Evolutionary conservation across 495 filamentous ascomycete genomes (phyloP), one percentile per base, ranked within the genome.

Genomic region (Podospora bellae-mahoneyi): DNA sequence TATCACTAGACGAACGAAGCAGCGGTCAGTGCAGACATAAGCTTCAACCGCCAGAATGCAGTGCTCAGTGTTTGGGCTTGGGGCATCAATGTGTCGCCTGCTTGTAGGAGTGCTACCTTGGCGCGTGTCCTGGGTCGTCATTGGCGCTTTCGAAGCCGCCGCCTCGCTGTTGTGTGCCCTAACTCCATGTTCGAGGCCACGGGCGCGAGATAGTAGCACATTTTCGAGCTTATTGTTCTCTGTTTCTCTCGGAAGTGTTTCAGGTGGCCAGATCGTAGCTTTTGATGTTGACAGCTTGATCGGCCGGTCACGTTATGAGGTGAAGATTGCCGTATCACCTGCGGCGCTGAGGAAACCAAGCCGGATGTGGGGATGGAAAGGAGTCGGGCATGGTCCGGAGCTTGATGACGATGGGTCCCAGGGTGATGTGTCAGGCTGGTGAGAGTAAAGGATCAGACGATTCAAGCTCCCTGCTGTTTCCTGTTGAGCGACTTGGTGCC

Each of bases 191-290:
- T 48, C 30, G 30, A 6, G 30, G 30, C 39, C 39, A 48, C 39
- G 39, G 39, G 39, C 39, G 39, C 39, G 39, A 48, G 39, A 48
- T 10, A 55, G n/a, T 30, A 32, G 55, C 39, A 16, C 39, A 10
- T 48, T 13, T 10, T 5, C 39, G 39, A 48, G 39, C 39, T 32
- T 32, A 32, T 32, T 32, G 30, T 32, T 23, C 1, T 23, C 23
- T 23, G 23, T 39, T 27, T 20, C 27, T 62, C 27, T 55, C 62
- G 16, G 57, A 34, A 32, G n/a, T 65, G 67, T 65, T 69, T 69
- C 67, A 65, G 62, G 61, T 69, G 18, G 44, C 34, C 23, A 6
- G 7, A 34, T 62, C n/a, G 13, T 64, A 48, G 39, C 15, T 16
- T 48, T 48, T 48, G 23, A 10, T 48, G 9, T 48, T 48, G 15